Percentiles rank a stretch among this genome's conserved stretches.
Conservation (phyloP, 768 basidiomycete genomes). For the Suillus paluster region DNA sequence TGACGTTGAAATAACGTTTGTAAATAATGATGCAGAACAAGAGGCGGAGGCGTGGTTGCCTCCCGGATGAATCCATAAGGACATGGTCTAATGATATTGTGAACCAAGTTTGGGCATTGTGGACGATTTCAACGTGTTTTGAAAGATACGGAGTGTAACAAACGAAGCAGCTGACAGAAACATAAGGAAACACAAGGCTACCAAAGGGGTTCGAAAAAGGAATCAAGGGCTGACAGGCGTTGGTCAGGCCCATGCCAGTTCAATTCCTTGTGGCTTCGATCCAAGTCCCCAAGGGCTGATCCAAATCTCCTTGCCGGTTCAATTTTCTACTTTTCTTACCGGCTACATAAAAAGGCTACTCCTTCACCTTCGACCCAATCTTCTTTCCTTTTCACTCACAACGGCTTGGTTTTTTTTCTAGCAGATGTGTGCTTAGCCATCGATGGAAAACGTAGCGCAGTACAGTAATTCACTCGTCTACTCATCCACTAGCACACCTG, state of each 20-base stretch:
- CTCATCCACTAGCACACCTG: slow-evolving; percentile 32
- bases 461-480: slow-evolving; percentile 37
- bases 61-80: slow-evolving; percentile 19
- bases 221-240: slow-evolving; percentile 15
- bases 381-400: slow-evolving; percentile 31
- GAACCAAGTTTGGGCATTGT: slow-evolving; percentile 17
- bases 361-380: slow-evolving; percentile 35
- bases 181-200: slow-evolving; percentile 17
- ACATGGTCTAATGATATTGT: slow-evolving; percentile 13
- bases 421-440: slow-evolving; percentile 38
- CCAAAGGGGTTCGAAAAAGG: slow-evolving; percentile 14
- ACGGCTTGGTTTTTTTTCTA: slow-evolving; percentile 18
- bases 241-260: slow-evolving; percentile 1
- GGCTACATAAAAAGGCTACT: slow-evolving; percentile 32
- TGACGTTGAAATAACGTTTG: no score
- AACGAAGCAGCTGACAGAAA: slow-evolving; percentile 12
- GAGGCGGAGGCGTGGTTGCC: slow-evolving; percentile 14
- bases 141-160: slow-evolving; percentile 12
- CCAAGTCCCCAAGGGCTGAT: slow-evolving; percentile 8
- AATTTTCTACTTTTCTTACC: slow-evolving; percentile 14
- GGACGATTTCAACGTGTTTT: slow-evolving; percentile 26
- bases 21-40: no score
- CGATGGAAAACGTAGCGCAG: slow-evolving; percentile 43
- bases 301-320: slow-evolving; percentile 12
- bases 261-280: slow-evolving; percentile 6